These are phyloP conservation scores for Ceratocystiopsis minuta DNA, from an alignment of 2,329 filamentous ascomycete genomes.

Conservation along the genomic window DNA sequence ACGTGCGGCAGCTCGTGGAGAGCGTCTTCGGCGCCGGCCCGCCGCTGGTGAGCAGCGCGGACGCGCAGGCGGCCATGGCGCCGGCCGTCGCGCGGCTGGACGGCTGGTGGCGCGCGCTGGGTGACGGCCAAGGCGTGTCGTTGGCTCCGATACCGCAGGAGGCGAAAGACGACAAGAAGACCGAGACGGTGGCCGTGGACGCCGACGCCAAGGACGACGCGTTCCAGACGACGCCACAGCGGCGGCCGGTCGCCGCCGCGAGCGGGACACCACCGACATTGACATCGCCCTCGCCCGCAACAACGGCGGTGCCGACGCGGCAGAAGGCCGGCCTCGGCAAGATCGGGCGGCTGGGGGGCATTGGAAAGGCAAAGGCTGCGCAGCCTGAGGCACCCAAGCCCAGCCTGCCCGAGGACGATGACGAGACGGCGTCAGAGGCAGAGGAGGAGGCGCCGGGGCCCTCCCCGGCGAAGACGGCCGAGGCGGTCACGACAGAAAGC, in stretches of 20 bases:
- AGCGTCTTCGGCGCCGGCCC: conserved; percentile 21
- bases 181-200: not conserved
- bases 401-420: conserved; percentile 3
- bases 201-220: not conserved
- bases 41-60: conserved; percentile 15
- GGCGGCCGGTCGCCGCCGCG: too few relatives aligned
- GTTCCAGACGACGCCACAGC: not conserved
- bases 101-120: conserved; percentile 31
- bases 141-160: conserved; percentile 8
- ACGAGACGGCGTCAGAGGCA: conserved; percentile 27
- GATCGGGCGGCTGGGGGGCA: conserved; percentile 4
- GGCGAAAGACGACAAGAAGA: not conserved
- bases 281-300: not conserved
- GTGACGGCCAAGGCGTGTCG: conserved; percentile 12
- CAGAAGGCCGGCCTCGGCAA: not conserved
- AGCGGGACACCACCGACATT: not conserved
- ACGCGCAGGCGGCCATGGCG: conserved; percentile 6
- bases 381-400: conserved; percentile 21
- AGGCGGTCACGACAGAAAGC: too few relatives aligned
- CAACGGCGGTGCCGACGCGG: not conserved
- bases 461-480: too few relatives aligned
- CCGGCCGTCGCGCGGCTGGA: conserved; percentile 16
- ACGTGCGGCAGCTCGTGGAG: conserved; percentile 17
- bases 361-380: conserved; percentile 28
- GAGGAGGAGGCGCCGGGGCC: conserved; percentile 14